phyloP scores from a whole-genome alignment of 345 rosid genomes.

The Schrenkiella parvula region DNA sequence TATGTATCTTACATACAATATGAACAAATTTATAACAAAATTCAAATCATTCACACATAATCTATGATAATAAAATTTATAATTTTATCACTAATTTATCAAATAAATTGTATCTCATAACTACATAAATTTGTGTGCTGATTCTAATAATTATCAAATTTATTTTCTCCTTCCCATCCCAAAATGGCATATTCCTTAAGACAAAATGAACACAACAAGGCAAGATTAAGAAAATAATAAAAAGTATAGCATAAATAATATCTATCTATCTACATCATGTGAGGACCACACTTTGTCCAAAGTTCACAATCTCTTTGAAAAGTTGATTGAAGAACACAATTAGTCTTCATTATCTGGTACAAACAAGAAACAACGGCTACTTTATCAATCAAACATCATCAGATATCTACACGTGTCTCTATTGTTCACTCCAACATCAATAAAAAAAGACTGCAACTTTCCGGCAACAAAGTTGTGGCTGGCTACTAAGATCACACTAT shows the following conservation, averaged over 20 bases:
- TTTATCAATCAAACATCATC: constrained; percentile 13
- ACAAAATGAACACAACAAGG: neutral
- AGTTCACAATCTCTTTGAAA: neutral
- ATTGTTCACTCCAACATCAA: neutral
- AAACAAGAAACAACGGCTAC: neutral
- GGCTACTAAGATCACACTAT: neutral
- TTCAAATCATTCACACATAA: neutral
- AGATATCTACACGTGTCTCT: neutral
- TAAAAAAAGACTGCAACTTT: neutral
- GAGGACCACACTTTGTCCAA: constrained; percentile 9
- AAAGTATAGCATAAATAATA: neutral
- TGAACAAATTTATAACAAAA: neutral
- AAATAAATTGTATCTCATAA: neutral
- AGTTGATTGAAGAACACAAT: neutral
- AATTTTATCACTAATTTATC: neutral
- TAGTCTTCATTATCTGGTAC: neutral
- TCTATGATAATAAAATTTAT: neutral
- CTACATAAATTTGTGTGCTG: neutral
- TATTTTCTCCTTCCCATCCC: neutral
- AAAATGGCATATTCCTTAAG: constrained; percentile 8
- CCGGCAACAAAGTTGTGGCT: neutral
- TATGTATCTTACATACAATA: neutral
- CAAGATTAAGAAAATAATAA: neutral
- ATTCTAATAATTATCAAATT: too few relatives aligned
- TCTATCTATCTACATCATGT: neutral